phyloP scores from a whole-genome alignment of 495 filamentous ascomycete genomes.

The Tuber magnatum region DNA sequence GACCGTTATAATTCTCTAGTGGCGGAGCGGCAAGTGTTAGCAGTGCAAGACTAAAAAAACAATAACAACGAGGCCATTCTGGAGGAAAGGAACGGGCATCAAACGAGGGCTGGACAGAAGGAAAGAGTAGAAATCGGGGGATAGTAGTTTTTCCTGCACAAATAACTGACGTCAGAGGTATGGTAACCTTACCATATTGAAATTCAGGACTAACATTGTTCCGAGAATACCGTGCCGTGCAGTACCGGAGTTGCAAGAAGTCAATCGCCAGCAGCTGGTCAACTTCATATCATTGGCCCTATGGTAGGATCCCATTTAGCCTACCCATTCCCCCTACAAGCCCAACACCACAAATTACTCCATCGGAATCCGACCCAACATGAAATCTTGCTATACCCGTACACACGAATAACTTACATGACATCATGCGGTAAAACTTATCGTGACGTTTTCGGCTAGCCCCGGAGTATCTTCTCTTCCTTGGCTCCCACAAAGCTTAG shows the following conservation, averaged over 20 bases:
- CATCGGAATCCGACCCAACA: background rate
- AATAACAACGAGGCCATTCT: background rate
- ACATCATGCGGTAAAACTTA: background rate
- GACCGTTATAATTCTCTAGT: background rate
- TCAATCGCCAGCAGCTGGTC: background rate
- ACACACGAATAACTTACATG: too few species aligned
- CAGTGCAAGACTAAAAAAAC: background rate
- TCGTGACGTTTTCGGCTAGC: background rate
- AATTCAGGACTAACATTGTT: background rate
- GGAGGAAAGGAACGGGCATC: background rate
- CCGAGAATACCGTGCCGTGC: background rate
- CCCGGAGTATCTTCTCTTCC: background rate
- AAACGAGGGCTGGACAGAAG: background rate
- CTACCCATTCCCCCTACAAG: background rate
- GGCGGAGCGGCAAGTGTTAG: background rate
- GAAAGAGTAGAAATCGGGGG: background rate
- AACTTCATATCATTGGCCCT: background rate
- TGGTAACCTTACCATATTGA: background rate
- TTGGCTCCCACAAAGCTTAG: background rate
- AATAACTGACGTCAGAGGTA: slow-evolving; percentile 1
- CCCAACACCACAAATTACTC: too few species aligned
- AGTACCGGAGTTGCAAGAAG: background rate
- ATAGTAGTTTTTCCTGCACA: background rate
- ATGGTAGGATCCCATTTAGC: background rate
- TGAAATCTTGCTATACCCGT: background rate